Base-by-base conservation (phyloP, 805 yeast species). In the Cyberlindnera euphorbiae region DNA sequence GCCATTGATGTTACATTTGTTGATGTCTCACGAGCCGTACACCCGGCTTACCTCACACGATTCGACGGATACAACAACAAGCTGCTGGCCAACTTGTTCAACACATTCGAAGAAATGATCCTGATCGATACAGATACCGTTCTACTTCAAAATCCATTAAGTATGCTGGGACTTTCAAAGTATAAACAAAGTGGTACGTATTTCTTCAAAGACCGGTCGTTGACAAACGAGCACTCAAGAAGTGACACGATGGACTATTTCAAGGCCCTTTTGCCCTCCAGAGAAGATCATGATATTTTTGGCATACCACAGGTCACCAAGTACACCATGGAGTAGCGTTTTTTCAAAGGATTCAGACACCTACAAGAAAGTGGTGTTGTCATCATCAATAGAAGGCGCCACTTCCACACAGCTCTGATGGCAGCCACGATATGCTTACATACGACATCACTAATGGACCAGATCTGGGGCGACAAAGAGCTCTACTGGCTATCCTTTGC, bases 61-160 rank as follows among this genome's bases (percentile, higher is more conserved):
- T 66, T 63, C 59, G 28, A 61, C 58, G 50, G 53, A 47, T 63
- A 51, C 38, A 45, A 52, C 16, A 61, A 60, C 36, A 79, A 78
- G 52, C 65, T 79, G 52, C 47, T 76, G 17, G 79, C 82, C 1
- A 58, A 69, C 12, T 40, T 75, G 23, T 78, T 79, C 53, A 76
- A 69, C 33, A 64, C 75, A 8, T 76, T 74, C 45, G 64, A 67
- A 30, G 78, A 73, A 45, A 59, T 64, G 30, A 55, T 77, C 6
- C 58, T 75, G 13, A 44, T 77, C 17, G 82, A 77, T 49, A 75
- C 76, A 2, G 82, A 77, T 46, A 59, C 70, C 1, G 72, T 74
- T 0, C 60, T 73, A 0, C 59, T 74, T 31, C 56, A 62, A 25
- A 40, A 54, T 1, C 66, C 69, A 4, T 53, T 59, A 11, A 56